phyloP scores from a whole-genome alignment of 2,329 filamentous ascomycete species.

The Arthrobotrys megalospora region DNA sequence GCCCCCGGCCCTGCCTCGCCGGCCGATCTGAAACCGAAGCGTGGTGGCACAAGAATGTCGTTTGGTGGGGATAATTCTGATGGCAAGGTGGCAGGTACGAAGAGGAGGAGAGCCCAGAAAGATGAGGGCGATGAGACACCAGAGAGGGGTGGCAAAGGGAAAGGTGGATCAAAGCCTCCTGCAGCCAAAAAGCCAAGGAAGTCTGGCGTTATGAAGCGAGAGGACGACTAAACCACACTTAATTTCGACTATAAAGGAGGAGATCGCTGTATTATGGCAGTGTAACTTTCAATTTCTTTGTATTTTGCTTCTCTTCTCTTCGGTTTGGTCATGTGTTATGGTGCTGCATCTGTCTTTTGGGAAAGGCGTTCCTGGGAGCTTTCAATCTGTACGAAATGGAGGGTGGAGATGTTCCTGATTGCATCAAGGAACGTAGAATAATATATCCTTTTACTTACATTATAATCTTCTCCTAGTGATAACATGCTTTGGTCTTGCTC shows the following conservation, averaged over 20 bases:
- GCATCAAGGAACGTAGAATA: constrained; percentile 8
- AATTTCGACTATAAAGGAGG: background rate
- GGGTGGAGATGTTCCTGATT: constrained; percentile 11
- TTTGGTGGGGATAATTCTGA: constrained; percentile 36
- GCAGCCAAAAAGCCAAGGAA: constrained; percentile 59
- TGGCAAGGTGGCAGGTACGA: constrained; percentile 47
- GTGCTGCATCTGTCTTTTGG: constrained; percentile 7
- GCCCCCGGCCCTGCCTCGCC: constrained; percentile 44
- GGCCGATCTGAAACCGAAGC: constrained; percentile 47
- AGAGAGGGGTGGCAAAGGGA: constrained; percentile 39
- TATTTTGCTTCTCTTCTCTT: constrained; percentile 3
- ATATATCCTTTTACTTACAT: constrained; percentile 3
- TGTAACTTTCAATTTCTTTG: background rate
- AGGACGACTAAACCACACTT: constrained; percentile 41
- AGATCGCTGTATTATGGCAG: background rate
- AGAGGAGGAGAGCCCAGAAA: constrained; percentile 54
- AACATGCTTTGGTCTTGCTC: too few relatives aligned
- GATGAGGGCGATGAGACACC: constrained; percentile 59
- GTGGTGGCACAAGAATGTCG: constrained; percentile 56
- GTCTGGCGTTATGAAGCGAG: constrained; percentile 40
- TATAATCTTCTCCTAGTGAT: too few relatives aligned
- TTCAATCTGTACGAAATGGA: constrained; percentile 17
- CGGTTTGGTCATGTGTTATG: constrained; percentile 15
- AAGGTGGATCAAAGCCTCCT: constrained; percentile 52
- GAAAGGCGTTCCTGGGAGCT: constrained; percentile 22